Conservation (phyloP, 208 protist genomes). For the Leishmania mexicana region DNA sequence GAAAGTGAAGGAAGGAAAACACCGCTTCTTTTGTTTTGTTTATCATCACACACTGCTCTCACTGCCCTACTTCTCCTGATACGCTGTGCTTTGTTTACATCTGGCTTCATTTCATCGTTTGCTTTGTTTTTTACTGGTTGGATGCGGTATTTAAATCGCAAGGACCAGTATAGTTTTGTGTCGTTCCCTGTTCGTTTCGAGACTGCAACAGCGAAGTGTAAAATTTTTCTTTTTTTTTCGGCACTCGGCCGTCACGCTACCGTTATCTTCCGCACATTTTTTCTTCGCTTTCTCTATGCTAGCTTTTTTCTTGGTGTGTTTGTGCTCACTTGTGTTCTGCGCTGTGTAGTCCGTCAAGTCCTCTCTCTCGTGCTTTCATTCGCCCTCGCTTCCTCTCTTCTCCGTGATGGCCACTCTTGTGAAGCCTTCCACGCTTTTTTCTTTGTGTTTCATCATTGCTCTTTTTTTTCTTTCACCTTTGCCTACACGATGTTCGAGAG, state of each 20-base stretch:
- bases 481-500: neutral
- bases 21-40: slow-evolving; percentile 17
- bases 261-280: slow-evolving; percentile 14
- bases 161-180: neutral
- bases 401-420: slow-evolving; percentile 1
- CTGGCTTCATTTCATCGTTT: neutral
- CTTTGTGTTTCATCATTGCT: slow-evolving; percentile 12
- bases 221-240: slow-evolving; percentile 15
- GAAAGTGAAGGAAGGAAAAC: neutral
- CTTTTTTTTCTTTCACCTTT: neutral
- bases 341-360: neutral
- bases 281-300: slow-evolving; percentile 12
- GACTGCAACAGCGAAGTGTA: slow-evolving; percentile 3
- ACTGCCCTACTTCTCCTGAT: slow-evolving; percentile 7
- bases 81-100: neutral
- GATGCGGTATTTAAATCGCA: neutral
- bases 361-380: neutral
- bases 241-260: neutral
- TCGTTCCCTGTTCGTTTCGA: neutral
- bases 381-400: slow-evolving; percentile 1
- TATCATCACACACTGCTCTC: neutral
- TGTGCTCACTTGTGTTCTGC: slow-evolving; percentile 1
- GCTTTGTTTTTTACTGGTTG: slow-evolving; percentile 23
- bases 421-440: slow-evolving; percentile 1
- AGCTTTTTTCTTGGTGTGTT: neutral